These are phyloP conservation scores for Pestalotiopsis sp. DNA, from an alignment of 2,329 filamentous ascomycete genomes.

Conservation along the genomic window DNA sequence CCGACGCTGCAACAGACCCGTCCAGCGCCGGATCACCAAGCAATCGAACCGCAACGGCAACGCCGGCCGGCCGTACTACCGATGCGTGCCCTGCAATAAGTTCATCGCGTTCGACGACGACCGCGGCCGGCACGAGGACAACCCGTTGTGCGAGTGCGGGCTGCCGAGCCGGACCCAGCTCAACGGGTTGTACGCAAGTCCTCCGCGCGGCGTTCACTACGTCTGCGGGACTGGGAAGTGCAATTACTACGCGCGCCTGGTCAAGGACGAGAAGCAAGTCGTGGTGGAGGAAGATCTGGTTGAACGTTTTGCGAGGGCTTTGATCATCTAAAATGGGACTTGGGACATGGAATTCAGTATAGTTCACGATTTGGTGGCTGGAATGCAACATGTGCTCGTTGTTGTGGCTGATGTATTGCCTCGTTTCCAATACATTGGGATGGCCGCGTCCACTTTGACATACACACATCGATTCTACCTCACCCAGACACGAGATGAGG, in stretches of 20 bases:
- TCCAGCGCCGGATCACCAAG: neutral
- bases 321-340: neutral
- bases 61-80: conserved; percentile 3
- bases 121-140: neutral
- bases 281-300: neutral
- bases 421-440: too few species aligned
- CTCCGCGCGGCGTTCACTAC: neutral
- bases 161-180: neutral
- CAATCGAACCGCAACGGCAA: neutral
- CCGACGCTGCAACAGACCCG: neutral
- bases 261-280: neutral
- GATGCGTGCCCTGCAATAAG: neutral
- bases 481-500: too few species aligned
- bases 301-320: neutral
- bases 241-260: neutral
- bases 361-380: neutral
- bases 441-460: too few species aligned
- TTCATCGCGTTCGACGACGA: neutral
- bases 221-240: neutral
- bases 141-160: neutral
- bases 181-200: neutral
- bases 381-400: neutral
- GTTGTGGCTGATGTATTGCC: too few species aligned
- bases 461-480: too few species aligned
- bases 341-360: too few species aligned